Evolutionary conservation across 2,329 filamentous ascomycete genomes (phyloP).

Genomic region (Dactylellina leptospora): DNA sequence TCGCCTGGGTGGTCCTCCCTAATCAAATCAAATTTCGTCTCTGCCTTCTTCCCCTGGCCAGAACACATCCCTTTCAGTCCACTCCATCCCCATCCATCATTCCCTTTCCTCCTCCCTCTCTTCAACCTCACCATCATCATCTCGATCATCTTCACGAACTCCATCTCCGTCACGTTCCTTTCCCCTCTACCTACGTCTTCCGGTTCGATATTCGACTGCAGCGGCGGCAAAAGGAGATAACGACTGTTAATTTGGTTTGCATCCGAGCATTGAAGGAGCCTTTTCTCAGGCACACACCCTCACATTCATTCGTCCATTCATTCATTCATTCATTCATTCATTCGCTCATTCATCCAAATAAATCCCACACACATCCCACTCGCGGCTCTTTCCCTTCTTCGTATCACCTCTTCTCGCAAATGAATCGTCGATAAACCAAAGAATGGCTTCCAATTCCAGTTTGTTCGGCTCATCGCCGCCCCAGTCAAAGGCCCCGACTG

Average conservation of each 20-base stretch:
- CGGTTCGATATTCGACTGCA: too few relatives aligned
- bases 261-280: neutral
- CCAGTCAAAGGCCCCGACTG: slow-evolving; percentile 39
- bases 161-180: neutral
- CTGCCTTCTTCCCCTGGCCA: slow-evolving; percentile 18
- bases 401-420: slow-evolving; percentile 10
- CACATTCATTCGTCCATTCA: neutral
- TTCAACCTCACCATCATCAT: slow-evolving; percentile 4
- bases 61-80: neutral
- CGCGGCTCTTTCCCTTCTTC: neutral
- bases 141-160: slow-evolving; percentile 6
- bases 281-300: neutral
- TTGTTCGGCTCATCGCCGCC: slow-evolving; percentile 38
- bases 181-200: neutral
- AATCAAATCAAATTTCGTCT: slow-evolving; percentile 48
- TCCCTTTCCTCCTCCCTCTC: slow-evolving; percentile 2
- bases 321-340: slow-evolving; percentile 10
- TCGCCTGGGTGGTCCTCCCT: too few relatives aligned
- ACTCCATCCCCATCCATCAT: neutral
- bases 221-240: neutral
- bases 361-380: neutral
- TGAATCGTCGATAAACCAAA: slow-evolving; percentile 38
- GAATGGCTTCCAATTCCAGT: slow-evolving; percentile 46
- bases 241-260: neutral
- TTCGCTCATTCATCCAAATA: neutral